A percentile compares a stretch with the other conserved stretches of the same genome.
Evolutionary conservation across 371 early-diverging fungal genomes (phyloP).

Genomic region (Umbelopsis sp.): DNA sequence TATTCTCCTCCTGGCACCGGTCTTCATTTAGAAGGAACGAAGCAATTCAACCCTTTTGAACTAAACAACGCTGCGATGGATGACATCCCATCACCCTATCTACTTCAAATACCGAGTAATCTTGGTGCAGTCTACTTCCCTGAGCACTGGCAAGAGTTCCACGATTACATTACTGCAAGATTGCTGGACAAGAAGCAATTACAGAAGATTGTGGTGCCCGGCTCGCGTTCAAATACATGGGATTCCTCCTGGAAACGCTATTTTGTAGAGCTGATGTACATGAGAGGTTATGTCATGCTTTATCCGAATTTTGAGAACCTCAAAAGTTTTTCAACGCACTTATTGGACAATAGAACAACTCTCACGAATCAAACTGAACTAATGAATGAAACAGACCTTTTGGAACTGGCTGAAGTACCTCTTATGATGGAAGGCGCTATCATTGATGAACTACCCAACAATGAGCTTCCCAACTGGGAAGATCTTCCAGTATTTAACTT

Average conservation of each 20-base stretch:
- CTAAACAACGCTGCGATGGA: slow-evolving; percentile 16
- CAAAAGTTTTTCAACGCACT: slow-evolving; percentile 57
- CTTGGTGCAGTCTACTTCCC: slow-evolving; percentile 68
- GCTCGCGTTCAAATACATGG: slow-evolving; percentile 59
- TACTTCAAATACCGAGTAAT: slow-evolving; percentile 56
- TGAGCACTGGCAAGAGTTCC: slow-evolving; percentile 71
- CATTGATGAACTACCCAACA: slow-evolving; percentile 34
- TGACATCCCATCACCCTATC: slow-evolving; percentile 37
- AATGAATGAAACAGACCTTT: slow-evolving; percentile 30
- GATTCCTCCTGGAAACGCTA: slow-evolving; percentile 63
- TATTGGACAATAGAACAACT: slow-evolving; percentile 47
- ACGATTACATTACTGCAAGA: slow-evolving; percentile 63
- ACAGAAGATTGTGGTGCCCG: slow-evolving; percentile 50
- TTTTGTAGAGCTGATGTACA: slow-evolving; percentile 64
- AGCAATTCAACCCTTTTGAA: slow-evolving; percentile 36
- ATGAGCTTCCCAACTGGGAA: slow-evolving; percentile 42
- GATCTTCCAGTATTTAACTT: slow-evolving; percentile 54
- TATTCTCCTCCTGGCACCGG: slow-evolving; percentile 58
- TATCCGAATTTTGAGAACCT: slow-evolving; percentile 59
- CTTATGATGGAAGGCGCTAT: slow-evolving; percentile 44
- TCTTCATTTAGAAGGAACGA: slow-evolving; percentile 35
- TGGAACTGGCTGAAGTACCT: slow-evolving; percentile 52
- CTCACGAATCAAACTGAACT: slow-evolving; percentile 35
- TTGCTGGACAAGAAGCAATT: slow-evolving; percentile 49
- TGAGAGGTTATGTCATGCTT: slow-evolving; percentile 64